phyloP scores from a whole-genome alignment of 805 yeast species.

The Pichia deserticola region DNA sequence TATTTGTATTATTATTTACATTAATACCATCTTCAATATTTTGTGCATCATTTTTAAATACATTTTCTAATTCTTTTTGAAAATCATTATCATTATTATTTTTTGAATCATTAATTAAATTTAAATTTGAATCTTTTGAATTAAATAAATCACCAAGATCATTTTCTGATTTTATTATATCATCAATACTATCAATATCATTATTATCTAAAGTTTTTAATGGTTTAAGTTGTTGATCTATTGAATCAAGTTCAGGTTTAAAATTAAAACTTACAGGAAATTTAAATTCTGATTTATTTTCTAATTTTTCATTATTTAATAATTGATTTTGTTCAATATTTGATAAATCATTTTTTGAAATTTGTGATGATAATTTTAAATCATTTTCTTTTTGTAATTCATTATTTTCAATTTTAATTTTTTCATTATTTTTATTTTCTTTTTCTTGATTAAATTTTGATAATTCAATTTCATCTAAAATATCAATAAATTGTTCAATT shows the following conservation, averaged over 20 bases:
- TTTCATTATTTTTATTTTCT: background rate
- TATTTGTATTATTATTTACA: background rate
- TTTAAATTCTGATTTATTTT: slow-evolving; percentile 2
- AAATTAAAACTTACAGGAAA: slow-evolving; percentile 8
- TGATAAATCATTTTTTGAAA: background rate
- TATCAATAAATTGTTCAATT: slow-evolving; percentile 23
- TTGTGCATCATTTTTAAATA: background rate
- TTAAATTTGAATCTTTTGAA: background rate
- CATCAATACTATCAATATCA: background rate
- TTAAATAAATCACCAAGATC: slow-evolving; percentile 4
- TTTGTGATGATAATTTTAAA: background rate
- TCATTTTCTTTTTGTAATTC: background rate
- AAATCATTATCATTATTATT: background rate
- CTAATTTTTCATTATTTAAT: background rate
- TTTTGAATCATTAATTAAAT: background rate
- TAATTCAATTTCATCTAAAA: slow-evolving; percentile 13
- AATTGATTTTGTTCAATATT: background rate
- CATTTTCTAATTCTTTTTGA: background rate
- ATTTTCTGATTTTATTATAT: slow-evolving; percentile 1
- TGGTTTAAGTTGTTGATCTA: slow-evolving; percentile 4
- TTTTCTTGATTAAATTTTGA: slow-evolving; percentile 7
- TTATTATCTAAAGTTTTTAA: background rate
- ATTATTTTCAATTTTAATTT: background rate
- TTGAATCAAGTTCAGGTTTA: slow-evolving; percentile 4
- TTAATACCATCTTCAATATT: background rate